Conservation (phyloP, 257 asterid species). For the Echites panduratus region DNA sequence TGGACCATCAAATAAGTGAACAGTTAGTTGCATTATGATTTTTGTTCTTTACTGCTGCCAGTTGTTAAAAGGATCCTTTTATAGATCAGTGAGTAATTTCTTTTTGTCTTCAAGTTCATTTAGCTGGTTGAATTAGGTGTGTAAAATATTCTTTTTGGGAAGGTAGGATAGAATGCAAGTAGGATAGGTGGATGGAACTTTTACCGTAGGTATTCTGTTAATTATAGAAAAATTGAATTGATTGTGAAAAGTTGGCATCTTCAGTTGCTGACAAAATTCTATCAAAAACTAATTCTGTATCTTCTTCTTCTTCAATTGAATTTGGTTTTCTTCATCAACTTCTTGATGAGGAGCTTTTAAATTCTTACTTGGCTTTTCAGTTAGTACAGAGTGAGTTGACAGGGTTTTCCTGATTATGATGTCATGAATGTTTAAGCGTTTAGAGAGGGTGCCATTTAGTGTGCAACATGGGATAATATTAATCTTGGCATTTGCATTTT, state of each 20-base stretch:
- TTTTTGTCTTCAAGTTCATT: conserved; percentile 1
- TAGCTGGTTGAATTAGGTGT: not conserved
- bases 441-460: not conserved
- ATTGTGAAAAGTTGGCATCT: not conserved
- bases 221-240: not conserved
- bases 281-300: not conserved
- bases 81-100: not conserved
- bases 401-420: not conserved
- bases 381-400: not conserved
- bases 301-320: not conserved
- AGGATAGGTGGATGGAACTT: not conserved
- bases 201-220: not conserved
- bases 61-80: not conserved
- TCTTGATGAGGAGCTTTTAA: not conserved
- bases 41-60: not conserved
- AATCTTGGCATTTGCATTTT: not conserved
- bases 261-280: not conserved
- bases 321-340: not conserved
- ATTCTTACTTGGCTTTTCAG: not conserved
- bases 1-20: not conserved
- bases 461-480: not conserved
- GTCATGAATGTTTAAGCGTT: not conserved
- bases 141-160: not conserved
- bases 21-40: not conserved
- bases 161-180: not conserved